Percentiles rank a stretch among this genome's conserved stretches.
phyloP scores from a whole-genome alignment of 2,329 filamentous ascomycete genomes.

The Sodiomyces alkalinus region DNA sequence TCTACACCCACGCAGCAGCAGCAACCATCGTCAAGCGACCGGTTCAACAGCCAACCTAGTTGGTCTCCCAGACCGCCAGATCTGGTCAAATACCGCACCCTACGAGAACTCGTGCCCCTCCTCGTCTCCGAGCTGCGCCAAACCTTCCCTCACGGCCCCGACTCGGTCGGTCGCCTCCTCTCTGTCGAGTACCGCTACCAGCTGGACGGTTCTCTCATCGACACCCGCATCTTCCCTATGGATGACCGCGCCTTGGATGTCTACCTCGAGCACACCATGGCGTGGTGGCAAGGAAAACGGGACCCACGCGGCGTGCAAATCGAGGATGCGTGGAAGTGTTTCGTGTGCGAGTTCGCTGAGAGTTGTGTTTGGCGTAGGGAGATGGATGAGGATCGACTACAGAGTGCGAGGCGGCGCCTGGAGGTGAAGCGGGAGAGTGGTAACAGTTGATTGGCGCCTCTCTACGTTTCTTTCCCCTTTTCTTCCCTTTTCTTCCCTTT shows the following conservation, averaged over 20 bases:
- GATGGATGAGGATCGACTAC: slow-evolving; percentile 43
- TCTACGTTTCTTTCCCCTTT: too few species aligned
- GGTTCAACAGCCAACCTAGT: too few species aligned
- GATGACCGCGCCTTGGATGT: slow-evolving; percentile 45
- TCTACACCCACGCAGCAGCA: too few species aligned
- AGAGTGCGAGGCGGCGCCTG: background rate
- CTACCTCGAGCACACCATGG: slow-evolving; percentile 56
- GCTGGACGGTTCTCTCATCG: slow-evolving; percentile 33
- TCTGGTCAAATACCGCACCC: slow-evolving; percentile 29
- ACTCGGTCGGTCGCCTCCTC: slow-evolving; percentile 33
- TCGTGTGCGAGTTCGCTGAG: slow-evolving; percentile 68
- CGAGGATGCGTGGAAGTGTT: slow-evolving; percentile 80
- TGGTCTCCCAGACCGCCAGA: too few species aligned
- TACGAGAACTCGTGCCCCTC: slow-evolving; percentile 30
- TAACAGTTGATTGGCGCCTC: too few species aligned
- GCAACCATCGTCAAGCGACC: too few species aligned
- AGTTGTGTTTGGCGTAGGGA: slow-evolving; percentile 62
- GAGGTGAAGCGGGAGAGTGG: slow-evolving; percentile 1
- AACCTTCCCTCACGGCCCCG: slow-evolving; percentile 36
- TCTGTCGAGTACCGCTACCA: slow-evolving; percentile 39
- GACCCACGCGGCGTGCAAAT: slow-evolving; percentile 60
- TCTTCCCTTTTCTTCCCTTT: too few species aligned
- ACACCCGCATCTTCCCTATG: slow-evolving; percentile 49
- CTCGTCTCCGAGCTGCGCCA: slow-evolving; percentile 28
- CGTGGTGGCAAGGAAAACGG: slow-evolving; percentile 78